Conservation (phyloP, 768 basidiomycete genomes). For the Termitomyces sp. region DNA sequence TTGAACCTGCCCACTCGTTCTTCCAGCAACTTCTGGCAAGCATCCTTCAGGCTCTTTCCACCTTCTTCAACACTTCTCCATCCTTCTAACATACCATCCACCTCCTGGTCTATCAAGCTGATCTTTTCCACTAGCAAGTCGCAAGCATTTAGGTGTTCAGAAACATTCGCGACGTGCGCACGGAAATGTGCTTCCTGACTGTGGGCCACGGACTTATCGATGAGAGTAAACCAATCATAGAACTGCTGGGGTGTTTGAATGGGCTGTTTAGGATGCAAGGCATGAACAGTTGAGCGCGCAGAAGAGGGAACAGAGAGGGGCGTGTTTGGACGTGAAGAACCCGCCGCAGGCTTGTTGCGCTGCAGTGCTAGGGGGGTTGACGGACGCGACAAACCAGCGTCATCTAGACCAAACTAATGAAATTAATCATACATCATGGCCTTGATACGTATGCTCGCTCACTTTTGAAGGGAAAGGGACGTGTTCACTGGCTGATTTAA, state of each 20-base stretch:
- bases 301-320: conserved; percentile 20
- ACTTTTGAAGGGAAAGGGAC: conserved; percentile 75
- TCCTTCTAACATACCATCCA: conserved; percentile 76
- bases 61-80: conserved; percentile 90
- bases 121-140: conserved; percentile 68
- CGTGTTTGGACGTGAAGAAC: conserved; percentile 36
- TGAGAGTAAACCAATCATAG: conserved; percentile 91
- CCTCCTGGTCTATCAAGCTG: conserved; percentile 64
- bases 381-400: conserved; percentile 22
- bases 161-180: conserved; percentile 72
- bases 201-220: conserved; percentile 87
- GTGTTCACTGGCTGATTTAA: conserved; percentile 59
- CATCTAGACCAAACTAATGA: conserved; percentile 25
- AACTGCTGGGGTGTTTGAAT: conserved; percentile 93
- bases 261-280: conserved; percentile 68
- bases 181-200: conserved; percentile 93
- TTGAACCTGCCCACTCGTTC: conserved; percentile 62
- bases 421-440: conserved; percentile 3
- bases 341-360: conserved; percentile 25
- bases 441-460: conserved; percentile 11
- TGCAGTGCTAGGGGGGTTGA: conserved; percentile 33
- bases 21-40: conserved; percentile 83
- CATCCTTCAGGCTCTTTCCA: conserved; percentile 86
- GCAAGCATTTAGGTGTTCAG: conserved; percentile 72
- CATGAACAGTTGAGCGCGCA: conserved; percentile 28